A percentile compares a stretch with the other conserved stretches of the same genome.
Evolutionary conservation across 805 yeast species (phyloP).

Genomic region (Alloascoidea africana): DNA sequence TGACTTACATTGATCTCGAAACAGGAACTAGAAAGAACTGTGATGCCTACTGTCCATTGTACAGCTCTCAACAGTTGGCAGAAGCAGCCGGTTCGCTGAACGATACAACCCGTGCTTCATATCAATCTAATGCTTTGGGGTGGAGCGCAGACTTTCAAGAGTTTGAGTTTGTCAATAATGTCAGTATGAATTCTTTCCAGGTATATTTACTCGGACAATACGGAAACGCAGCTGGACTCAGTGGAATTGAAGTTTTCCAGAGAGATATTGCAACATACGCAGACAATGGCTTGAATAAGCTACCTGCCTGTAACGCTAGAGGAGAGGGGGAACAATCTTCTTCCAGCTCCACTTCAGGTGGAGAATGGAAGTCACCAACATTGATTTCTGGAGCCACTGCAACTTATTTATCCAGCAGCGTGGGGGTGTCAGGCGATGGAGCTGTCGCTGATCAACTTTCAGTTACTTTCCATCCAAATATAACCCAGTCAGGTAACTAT

Average conservation of each 20-base stretch:
- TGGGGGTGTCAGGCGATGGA: no score
- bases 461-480: conserved; percentile 48
- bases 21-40: conserved; percentile 44
- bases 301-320: conserved; percentile 43
- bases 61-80: background rate
- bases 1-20: conserved; percentile 68
- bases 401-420: conserved; percentile 14
- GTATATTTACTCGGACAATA: conserved; percentile 52
- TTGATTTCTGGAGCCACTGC: conserved; percentile 16
- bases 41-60: conserved; percentile 82
- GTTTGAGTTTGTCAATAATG: conserved; percentile 59
- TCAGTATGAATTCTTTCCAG: conserved; percentile 45
- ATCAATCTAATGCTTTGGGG: no score
- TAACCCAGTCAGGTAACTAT: conserved; percentile 62
- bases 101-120: no score
- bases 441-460: conserved; percentile 14
- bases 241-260: conserved; percentile 63
- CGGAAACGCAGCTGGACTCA: conserved; percentile 53
- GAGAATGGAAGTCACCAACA: conserved; percentile 12
- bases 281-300: conserved; percentile 51
- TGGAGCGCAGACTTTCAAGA: conserved; percentile 63
- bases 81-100: background rate
- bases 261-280: conserved; percentile 60
- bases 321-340: conserved; percentile 13
- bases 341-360: conserved; percentile 17